Percentiles rank a stretch among this genome's conserved stretches.
Evolutionary conservation across 805 yeast species (phyloP).

Genomic region (Starmerella asiatica): DNA sequence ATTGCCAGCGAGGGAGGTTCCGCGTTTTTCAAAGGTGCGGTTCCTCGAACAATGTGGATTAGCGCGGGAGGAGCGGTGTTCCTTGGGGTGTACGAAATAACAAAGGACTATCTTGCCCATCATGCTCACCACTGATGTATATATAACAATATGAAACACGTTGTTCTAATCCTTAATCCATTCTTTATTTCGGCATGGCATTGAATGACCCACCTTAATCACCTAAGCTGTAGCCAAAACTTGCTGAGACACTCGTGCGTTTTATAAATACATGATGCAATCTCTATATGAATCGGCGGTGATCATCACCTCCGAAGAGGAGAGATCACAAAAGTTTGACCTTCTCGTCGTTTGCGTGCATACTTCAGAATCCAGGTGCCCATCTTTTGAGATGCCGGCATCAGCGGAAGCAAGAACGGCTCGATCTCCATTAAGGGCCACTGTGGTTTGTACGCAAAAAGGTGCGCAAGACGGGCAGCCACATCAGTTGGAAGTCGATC

Average conservation of each 20-base stretch:
- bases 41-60: slow-evolving; percentile 95
- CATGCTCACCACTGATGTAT: no score
- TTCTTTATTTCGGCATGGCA: no score
- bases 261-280: no score
- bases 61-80: slow-evolving; percentile 97
- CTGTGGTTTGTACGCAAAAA: slow-evolving; percentile 40
- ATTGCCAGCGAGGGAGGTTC: slow-evolving; percentile 51
- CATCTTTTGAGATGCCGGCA: slow-evolving; percentile 37
- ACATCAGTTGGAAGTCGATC: slow-evolving; percentile 38
- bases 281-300: no score
- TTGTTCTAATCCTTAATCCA: no score
- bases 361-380: slow-evolving; percentile 36
- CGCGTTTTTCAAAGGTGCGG: slow-evolving; percentile 72
- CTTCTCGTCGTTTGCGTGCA: slow-evolving; percentile 40
- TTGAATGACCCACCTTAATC: no score
- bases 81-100: slow-evolving; percentile 73
- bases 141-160: no score
- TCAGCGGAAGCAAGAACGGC: slow-evolving; percentile 51
- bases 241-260: no score
- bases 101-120: neutral
- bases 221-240: no score
- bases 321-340: slow-evolving; percentile 31
- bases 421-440: slow-evolving; percentile 53
- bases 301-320: slow-evolving; percentile 4
- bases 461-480: slow-evolving; percentile 35